These are phyloP conservation scores for Lupinus albus DNA, from an alignment of 306 rosid genomes.

Conservation along the genomic window DNA sequence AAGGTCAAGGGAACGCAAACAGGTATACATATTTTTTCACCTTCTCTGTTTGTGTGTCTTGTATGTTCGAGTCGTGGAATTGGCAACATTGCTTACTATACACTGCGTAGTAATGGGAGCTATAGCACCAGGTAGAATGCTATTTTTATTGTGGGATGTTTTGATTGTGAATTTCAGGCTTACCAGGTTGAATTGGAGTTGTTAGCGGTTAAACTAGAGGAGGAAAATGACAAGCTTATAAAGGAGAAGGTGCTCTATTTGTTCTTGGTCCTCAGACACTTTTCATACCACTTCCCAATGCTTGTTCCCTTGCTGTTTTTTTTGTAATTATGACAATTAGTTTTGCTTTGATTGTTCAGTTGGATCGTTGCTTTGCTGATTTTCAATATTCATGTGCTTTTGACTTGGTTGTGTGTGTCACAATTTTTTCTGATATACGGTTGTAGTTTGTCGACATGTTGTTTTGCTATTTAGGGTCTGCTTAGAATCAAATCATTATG, in stretches of 20 bases:
- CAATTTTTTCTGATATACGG: neutral
- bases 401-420: neutral
- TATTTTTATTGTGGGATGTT: neutral
- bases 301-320: too few species aligned
- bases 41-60: too few species aligned
- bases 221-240: constrained; percentile 72
- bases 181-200: constrained; percentile 88
- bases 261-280: neutral
- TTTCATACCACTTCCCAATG: neutral
- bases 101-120: too few species aligned
- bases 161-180: constrained; percentile 59
- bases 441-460: neutral
- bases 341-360: too few species aligned
- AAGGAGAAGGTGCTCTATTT: constrained; percentile 72
- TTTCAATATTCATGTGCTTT: neutral
- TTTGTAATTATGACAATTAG: too few species aligned
- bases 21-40: constrained; percentile 14
- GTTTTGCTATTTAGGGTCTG: neutral
- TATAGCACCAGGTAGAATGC: too few species aligned
- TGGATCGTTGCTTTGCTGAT: neutral
- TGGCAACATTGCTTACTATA: too few species aligned
- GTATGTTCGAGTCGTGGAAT: too few species aligned
- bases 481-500: neutral
- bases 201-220: constrained; percentile 73
- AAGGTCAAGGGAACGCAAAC: constrained; percentile 54